Evolutionary conservation across 352 stramenopile species (phyloP).

Genomic region (Globisporangium iwayamae): DNA sequence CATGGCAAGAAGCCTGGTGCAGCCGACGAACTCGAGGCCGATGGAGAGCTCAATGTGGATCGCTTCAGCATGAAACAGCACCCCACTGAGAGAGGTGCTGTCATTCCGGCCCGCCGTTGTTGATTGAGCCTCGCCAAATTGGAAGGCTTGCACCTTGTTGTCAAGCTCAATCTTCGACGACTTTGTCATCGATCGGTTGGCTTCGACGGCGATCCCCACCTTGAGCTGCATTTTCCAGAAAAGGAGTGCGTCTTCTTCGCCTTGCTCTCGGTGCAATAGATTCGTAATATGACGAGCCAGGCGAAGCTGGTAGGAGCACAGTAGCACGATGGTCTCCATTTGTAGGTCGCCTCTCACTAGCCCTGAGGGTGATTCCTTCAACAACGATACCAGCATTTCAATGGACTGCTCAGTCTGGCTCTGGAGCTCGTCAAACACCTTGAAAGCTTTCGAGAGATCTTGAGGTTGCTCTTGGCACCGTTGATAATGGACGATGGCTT

Average conservation of each 20-base stretch:
- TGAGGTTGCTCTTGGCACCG: not conserved
- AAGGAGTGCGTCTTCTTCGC: constrained; percentile 31
- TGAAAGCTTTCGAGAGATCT: not conserved
- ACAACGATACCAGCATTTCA: not conserved
- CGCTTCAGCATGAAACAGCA: constrained; percentile 25
- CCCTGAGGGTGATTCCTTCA: not conserved
- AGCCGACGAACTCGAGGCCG: constrained; percentile 51
- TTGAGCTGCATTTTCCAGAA: constrained; percentile 49
- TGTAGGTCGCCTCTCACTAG: not conserved
- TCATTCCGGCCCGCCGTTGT: not conserved
- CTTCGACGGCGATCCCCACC: constrained; percentile 13
- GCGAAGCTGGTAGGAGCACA: constrained; percentile 21
- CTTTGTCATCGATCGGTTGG: constrained; percentile 1
- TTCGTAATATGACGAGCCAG: constrained; percentile 16
- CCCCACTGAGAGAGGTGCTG: not conserved
- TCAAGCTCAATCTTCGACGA: constrained; percentile 3
- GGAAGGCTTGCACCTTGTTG: not conserved
- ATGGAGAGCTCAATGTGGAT: constrained; percentile 37
- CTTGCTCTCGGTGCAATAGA: constrained; percentile 10
- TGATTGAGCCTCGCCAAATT: constrained; percentile 3
- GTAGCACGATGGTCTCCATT: constrained; percentile 32
- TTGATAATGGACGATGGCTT: not conserved
- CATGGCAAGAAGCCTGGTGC: constrained; percentile 26
- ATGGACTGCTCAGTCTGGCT: constrained; percentile 3
- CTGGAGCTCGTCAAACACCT: constrained; percentile 8